Evolutionary conservation across 2,329 filamentous ascomycete genomes (phyloP).

Genomic region (Fusarium metavorans): DNA sequence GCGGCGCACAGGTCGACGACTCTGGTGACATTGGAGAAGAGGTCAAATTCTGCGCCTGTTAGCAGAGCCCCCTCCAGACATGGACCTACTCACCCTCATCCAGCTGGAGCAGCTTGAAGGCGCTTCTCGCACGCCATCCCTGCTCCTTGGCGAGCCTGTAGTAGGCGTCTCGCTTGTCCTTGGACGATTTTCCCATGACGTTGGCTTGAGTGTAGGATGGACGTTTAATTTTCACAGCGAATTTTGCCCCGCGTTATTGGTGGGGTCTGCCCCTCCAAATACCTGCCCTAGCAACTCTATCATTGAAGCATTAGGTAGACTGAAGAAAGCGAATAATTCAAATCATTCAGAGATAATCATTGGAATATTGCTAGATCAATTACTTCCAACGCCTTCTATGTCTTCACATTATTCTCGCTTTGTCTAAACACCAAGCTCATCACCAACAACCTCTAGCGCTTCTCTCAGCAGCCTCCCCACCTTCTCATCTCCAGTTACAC

Average conservation of each 20-base stretch:
- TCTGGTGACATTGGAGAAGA: slow-evolving; percentile 89
- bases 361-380: neutral
- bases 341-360: neutral
- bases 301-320: neutral
- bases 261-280: slow-evolving; percentile 19
- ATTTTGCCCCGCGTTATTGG: slow-evolving; percentile 46
- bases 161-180: slow-evolving; percentile 98
- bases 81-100: slow-evolving; percentile 72
- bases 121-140: slow-evolving; percentile 95
- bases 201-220: slow-evolving; percentile 14
- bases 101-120: slow-evolving; percentile 96
- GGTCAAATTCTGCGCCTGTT: slow-evolving; percentile 79
- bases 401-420: neutral
- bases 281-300: neutral
- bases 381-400: neutral
- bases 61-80: slow-evolving; percentile 8
- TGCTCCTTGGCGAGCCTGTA: slow-evolving; percentile 98
- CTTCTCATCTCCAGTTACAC: slow-evolving; percentile 68
- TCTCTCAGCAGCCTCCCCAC: slow-evolving; percentile 68
- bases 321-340: neutral
- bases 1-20: slow-evolving; percentile 97
- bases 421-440: slow-evolving; percentile 54
- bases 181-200: slow-evolving; percentile 94
- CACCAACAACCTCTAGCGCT: slow-evolving; percentile 72
- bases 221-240: slow-evolving; percentile 35